These are phyloP conservation scores for Sideroxylon spinosum DNA, from an alignment of 179 eudicot genomes.

Conservation along the genomic window DNA sequence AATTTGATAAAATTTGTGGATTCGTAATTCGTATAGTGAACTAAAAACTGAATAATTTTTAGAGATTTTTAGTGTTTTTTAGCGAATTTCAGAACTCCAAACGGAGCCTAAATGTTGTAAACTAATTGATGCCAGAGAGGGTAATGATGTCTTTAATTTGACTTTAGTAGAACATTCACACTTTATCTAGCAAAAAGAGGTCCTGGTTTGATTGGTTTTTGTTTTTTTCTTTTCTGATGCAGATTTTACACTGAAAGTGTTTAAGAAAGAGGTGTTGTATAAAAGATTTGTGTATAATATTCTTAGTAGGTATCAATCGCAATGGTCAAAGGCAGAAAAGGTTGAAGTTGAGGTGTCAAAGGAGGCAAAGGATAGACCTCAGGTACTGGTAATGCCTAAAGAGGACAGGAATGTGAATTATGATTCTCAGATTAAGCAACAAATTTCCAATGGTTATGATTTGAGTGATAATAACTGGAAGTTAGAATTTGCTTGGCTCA, in stretches of 20 bases:
- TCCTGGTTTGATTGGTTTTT: neutral
- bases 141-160: neutral
- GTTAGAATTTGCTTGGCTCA: slow-evolving; percentile 70
- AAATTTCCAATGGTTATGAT: slow-evolving; percentile 59
- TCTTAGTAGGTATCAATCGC: slow-evolving; percentile 48
- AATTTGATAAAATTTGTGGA: too few relatives aligned
- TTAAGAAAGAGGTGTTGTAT: slow-evolving; percentile 38
- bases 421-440: slow-evolving; percentile 31
- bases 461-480: slow-evolving; percentile 49
- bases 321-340: slow-evolving; percentile 46
- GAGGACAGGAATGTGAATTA: slow-evolving; percentile 23
- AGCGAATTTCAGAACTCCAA: too few relatives aligned
- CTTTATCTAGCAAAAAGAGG: neutral
- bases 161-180: neutral
- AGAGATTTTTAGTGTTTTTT: too few relatives aligned
- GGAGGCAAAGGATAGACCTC: slow-evolving; percentile 31
- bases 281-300: slow-evolving; percentile 39
- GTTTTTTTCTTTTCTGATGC: slow-evolving; percentile 8
- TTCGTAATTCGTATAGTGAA: too few relatives aligned
- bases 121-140: neutral
- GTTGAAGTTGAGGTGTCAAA: slow-evolving; percentile 19
- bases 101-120: neutral
- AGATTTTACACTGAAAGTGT: slow-evolving; percentile 36
- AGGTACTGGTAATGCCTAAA: slow-evolving; percentile 27
- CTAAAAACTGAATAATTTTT: too few relatives aligned